Evolutionary conservation across 805 yeast genomes (phyloP).

Genomic region (Candida hispaniensis): DNA sequence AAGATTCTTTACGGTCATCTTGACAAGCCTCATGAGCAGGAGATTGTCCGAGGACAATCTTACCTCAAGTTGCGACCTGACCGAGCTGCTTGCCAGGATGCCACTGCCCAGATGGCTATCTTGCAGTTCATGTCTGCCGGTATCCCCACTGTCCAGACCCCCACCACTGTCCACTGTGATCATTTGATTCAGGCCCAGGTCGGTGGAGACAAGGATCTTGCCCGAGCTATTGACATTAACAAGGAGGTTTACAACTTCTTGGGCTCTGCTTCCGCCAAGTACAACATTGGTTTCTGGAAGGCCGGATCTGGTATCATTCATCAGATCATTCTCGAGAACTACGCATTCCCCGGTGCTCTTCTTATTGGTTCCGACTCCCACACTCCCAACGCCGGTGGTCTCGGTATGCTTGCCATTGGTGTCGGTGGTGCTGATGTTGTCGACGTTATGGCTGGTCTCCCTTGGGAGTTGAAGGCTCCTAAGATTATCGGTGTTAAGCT

Average conservation of each 20-base stretch:
- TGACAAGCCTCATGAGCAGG: conserved; percentile 83
- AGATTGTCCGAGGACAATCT: conserved; percentile 75
- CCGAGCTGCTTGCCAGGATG: conserved; percentile 98
- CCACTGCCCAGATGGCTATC: conserved; percentile 97
- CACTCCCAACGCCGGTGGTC: conserved; percentile 97
- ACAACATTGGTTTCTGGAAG: conserved; percentile 97
- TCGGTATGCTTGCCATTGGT: conserved; percentile 96
- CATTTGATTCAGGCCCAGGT: conserved; percentile 93
- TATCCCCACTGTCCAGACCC: conserved; percentile 81
- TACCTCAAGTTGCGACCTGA: conserved; percentile 94
- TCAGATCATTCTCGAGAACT: conserved; percentile 92
- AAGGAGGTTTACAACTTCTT: conserved; percentile 91
- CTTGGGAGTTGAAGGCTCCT: conserved; percentile 98
- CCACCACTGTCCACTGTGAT: conserved; percentile 95
- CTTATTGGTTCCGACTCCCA: conserved; percentile 96
- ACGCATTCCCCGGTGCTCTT: conserved; percentile 94
- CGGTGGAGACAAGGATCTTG: conserved; percentile 79
- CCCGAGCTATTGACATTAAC: conserved; percentile 77
- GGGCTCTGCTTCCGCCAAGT: conserved; percentile 82
- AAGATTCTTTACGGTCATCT: conserved; percentile 90
- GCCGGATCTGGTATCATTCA: conserved; percentile 98
- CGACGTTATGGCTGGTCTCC: conserved; percentile 84
- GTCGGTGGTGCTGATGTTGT: conserved; percentile 99
- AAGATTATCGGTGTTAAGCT: conserved; percentile 89
- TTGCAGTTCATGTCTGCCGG: conserved; percentile 96